Percentiles rank a stretch among this genome's conserved stretches.
phyloP scores from a whole-genome alignment of 768 basidiomycete genomes.

The Artomyces pyxidatus region DNA sequence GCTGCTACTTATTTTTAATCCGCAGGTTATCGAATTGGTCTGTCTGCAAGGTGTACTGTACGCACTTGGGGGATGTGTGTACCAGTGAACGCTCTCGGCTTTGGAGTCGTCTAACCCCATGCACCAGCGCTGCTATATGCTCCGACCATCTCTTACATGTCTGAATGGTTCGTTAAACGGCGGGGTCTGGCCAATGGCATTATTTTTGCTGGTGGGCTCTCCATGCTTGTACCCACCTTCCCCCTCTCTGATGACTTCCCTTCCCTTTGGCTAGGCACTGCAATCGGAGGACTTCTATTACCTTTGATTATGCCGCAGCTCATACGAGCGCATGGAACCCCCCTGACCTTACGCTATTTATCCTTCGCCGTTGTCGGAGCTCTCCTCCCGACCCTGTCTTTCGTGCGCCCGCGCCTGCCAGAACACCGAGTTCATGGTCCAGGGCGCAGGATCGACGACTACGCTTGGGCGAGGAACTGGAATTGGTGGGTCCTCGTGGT shows the following conservation, averaged over 20 bases:
- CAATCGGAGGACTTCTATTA: slow-evolving; percentile 21
- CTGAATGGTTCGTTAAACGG: slow-evolving; percentile 27
- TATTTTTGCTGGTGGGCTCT: slow-evolving; percentile 21
- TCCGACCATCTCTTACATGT: slow-evolving; percentile 21
- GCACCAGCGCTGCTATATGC: slow-evolving; percentile 20
- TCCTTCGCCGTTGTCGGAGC: slow-evolving; percentile 12
- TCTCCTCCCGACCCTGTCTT: slow-evolving; percentile 20
- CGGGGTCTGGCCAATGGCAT: slow-evolving; percentile 27
- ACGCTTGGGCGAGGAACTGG: slow-evolving; percentile 16
- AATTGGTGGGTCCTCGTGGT: slow-evolving; percentile 21
- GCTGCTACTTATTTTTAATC: not conserved
- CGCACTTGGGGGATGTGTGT: slow-evolving; percentile 21
- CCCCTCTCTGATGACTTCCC: not conserved
- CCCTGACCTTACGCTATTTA: slow-evolving; percentile 20
- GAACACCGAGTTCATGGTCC: slow-evolving; percentile 12
- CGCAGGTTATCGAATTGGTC: slow-evolving; percentile 12
- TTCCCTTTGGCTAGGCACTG: slow-evolving; percentile 13
- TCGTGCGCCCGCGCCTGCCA: slow-evolving; percentile 21
- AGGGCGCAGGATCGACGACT: not conserved
- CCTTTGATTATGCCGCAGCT: slow-evolving; percentile 22
- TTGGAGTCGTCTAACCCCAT: too few species aligned
- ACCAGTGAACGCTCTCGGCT: too few species aligned
- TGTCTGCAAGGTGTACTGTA: slow-evolving; percentile 23
- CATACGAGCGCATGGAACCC: slow-evolving; percentile 18
- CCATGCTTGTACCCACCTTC: not conserved